These are phyloP conservation scores for Arctostaphylos glauca DNA, from an alignment of 148 eudicot genomes.

Conservation along the genomic window DNA sequence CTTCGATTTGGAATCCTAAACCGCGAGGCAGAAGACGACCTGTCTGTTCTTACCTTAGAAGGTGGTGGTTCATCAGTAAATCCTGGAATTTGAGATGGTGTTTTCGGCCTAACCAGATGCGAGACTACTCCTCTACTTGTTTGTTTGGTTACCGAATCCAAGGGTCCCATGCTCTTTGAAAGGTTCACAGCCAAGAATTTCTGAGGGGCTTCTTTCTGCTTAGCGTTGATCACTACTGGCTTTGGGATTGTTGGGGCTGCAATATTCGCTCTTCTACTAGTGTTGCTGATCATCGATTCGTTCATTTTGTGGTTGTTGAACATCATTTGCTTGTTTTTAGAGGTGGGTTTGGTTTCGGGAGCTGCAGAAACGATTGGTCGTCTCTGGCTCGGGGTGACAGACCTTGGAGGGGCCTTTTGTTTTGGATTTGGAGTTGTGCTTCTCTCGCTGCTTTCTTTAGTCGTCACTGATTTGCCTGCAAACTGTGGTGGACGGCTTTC, in stretches of 20 bases:
- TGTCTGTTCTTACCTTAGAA: slow-evolving; percentile 21
- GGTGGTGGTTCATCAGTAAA: slow-evolving; percentile 34
- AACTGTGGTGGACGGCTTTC: slow-evolving; percentile 18
- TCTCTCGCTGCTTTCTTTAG: slow-evolving; percentile 8
- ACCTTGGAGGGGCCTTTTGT: slow-evolving; percentile 20
- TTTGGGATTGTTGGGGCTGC: slow-evolving; percentile 12
- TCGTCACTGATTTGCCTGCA: slow-evolving; percentile 31
- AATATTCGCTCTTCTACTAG: slow-evolving; percentile 14
- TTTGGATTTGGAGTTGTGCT: slow-evolving; percentile 25
- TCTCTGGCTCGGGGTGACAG: slow-evolving; percentile 25
- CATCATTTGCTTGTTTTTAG: slow-evolving; percentile 20
- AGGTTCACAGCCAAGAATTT: slow-evolving; percentile 30
- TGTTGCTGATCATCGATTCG: slow-evolving; percentile 15
- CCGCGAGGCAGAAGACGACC: slow-evolving; percentile 29
- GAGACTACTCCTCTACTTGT: slow-evolving; percentile 34
- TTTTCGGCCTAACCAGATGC: slow-evolving; percentile 21
- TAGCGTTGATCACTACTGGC: not conserved
- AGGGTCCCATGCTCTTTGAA: slow-evolving; percentile 28
- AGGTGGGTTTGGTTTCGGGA: slow-evolving; percentile 6
- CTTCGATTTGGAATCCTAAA: slow-evolving; percentile 18
- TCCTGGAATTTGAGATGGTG: slow-evolving; percentile 19
- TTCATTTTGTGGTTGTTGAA: slow-evolving; percentile 19
- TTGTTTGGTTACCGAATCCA: slow-evolving; percentile 22
- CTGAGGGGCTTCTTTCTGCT: slow-evolving; percentile 21
- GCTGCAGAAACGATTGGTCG: not conserved